A percentile compares a stretch with the other conserved stretches of the same genome.
Evolutionary conservation across 1,284 basidiomycete species (phyloP).

Genomic region (Heimioporus punctisporus): DNA sequence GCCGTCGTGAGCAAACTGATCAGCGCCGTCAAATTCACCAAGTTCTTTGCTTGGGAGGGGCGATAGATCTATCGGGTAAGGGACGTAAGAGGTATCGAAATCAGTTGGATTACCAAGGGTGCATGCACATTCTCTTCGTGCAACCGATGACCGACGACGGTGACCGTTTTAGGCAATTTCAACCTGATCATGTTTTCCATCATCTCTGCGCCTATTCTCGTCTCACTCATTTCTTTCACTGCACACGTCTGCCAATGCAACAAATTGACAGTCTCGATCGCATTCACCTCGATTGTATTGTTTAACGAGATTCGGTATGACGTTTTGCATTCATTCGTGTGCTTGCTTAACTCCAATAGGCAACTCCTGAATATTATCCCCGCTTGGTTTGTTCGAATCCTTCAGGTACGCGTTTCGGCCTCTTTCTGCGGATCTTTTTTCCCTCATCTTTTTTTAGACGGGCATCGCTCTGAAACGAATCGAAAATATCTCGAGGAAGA

Average conservation of each 20-base stretch:
- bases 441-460: slow-evolving; percentile 41
- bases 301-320: slow-evolving; percentile 69
- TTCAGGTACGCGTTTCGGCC: too few relatives aligned
- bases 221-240: slow-evolving; percentile 72
- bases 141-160: background rate
- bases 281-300: slow-evolving; percentile 77
- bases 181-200: slow-evolving; percentile 66
- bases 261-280: slow-evolving; percentile 62
- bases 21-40: slow-evolving; percentile 81
- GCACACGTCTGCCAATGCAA: slow-evolving; percentile 65
- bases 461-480: slow-evolving; percentile 83
- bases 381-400: slow-evolving; percentile 53
- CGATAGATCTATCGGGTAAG: slow-evolving; percentile 67
- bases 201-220: slow-evolving; percentile 65
- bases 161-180: slow-evolving; percentile 48
- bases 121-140: slow-evolving; percentile 7
- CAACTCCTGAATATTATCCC: slow-evolving; percentile 75
- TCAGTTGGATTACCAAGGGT: slow-evolving; percentile 75
- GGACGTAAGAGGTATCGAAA: slow-evolving; percentile 60
- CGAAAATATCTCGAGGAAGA: slow-evolving; percentile 79
- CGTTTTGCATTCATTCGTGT: background rate
- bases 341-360: slow-evolving; percentile 25
- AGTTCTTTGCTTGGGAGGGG: slow-evolving; percentile 86
- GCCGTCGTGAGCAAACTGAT: slow-evolving; percentile 87
- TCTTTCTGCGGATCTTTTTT: too few relatives aligned